Base-by-base conservation (phyloP, 2,329 filamentous ascomycete species). In the Fusarium sp. region DNA sequence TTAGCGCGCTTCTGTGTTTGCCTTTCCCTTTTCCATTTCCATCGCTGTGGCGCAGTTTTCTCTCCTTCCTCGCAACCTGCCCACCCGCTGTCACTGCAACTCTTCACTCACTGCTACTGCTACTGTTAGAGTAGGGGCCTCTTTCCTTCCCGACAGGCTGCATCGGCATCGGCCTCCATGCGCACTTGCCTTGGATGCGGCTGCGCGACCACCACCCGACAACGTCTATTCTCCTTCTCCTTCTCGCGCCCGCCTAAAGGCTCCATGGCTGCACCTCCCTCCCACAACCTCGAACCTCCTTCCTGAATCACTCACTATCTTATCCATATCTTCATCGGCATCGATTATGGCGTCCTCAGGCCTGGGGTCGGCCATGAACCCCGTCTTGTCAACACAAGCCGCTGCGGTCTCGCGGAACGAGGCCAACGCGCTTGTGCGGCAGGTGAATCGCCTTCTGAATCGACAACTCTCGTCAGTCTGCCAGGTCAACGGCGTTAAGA, bases 401-500 rank as follows among this genome's bases (percentile, higher is more conserved):
- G 72, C 72, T 67, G 68, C 76, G 45, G 81, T 84, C 62, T 74
- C 83, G 58, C 79, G 80, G 66, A 78, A 80, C 34, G 88, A 91
- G 65, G 84, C 87, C 68, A 81, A 83, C 69, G 74, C 80, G 54
- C 83, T 91, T 60, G 80, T 86, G 52, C 82, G 85, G 70, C 82
- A 85, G 64, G 82, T 87, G 18, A 82, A 87, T 69, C 81, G 82
- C 14, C 81, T 91, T 25, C 83, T 89, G 34, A 91, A 91, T 78
- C 84, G 86, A 23, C 92, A 95, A 78, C 89, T 98, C 58, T 94
- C 95, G 78, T 88, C 88, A 62, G 92, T 98, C 75, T 93, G 96
- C 80, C 89, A 91, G 73, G 86, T 89, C 70, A 94, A 97, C 84
- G 89, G 91, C 56, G 86, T 97, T 39, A 89, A 90, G 75, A 93